Percentiles rank a stretch among this genome's conserved stretches.
Evolutionary conservation across 257 asterid genomes (phyloP).

Genomic region (Plantago ovata): DNA sequence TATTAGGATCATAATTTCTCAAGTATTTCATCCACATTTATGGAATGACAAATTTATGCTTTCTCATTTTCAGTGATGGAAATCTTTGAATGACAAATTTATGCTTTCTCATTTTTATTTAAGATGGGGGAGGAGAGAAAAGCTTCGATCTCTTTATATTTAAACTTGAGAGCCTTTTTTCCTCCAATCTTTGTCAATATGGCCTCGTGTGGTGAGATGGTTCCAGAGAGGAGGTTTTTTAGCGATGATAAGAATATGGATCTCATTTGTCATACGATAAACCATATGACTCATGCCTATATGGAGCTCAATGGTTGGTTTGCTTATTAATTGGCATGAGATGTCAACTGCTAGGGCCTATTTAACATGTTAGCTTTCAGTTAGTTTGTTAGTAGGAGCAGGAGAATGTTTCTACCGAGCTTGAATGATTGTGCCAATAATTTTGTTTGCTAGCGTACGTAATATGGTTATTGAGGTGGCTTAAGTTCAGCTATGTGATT

Average conservation of each 20-base stretch:
- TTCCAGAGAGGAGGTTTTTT: too few relatives aligned
- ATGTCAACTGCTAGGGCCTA: conserved; percentile 1
- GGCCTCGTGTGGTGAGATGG: too few relatives aligned
- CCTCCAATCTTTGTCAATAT: too few relatives aligned
- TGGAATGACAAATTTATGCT: background rate
- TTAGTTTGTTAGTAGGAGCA: background rate
- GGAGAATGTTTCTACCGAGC: too few relatives aligned
- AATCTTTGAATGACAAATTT: background rate
- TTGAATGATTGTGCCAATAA: too few relatives aligned
- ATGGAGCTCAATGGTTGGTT: background rate
- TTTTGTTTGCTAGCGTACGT: background rate
- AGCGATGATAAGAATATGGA: too few relatives aligned
- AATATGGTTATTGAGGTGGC: conserved; percentile 12
- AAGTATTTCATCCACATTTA: background rate
- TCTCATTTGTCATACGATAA: too few relatives aligned
- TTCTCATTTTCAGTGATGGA: background rate
- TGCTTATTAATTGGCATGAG: background rate
- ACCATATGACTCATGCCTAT: background rate
- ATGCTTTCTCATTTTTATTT: background rate
- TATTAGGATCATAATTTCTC: background rate
- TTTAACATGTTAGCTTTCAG: background rate
- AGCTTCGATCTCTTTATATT: conserved; percentile 4
- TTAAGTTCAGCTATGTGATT: conserved; percentile 3
- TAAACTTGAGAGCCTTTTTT: conserved; percentile 9
- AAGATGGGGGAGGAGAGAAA: background rate